These are phyloP conservation scores for Fusarium subtropicale DNA, from an alignment of 2,329 filamentous ascomycete species.

Conservation along the genomic window DNA sequence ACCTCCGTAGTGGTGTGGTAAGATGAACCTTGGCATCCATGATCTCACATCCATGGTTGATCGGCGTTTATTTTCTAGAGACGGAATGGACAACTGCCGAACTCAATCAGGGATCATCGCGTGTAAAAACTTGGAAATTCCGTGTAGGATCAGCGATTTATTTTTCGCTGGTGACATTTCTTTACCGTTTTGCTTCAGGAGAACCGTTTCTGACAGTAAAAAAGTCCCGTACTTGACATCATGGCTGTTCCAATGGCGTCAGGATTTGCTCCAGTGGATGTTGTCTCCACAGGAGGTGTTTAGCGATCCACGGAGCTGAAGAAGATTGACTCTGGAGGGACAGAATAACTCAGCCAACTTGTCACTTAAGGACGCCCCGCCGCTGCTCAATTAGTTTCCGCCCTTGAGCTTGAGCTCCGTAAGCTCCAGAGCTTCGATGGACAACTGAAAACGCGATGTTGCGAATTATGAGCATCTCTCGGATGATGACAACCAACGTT, in stretches of 20 bases:
- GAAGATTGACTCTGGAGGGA: background rate
- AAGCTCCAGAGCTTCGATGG: background rate
- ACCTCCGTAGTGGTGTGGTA: background rate
- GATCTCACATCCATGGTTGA: conserved; percentile 1
- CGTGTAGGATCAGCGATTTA: conserved; percentile 10
- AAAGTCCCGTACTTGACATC: background rate
- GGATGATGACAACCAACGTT: background rate
- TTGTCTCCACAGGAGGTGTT: background rate
- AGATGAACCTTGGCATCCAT: background rate
- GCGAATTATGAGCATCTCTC: background rate
- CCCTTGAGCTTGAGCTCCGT: background rate
- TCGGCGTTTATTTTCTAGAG: background rate
- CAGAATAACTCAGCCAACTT: background rate
- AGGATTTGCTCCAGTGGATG: background rate
- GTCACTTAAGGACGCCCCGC: background rate
- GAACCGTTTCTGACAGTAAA: background rate
- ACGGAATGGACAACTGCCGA: conserved; percentile 10
- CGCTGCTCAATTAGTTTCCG: background rate
- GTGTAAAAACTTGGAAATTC: background rate
- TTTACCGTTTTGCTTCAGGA: conserved; percentile 3
- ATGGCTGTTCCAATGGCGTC: conserved; percentile 1
- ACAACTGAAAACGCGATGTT: background rate
- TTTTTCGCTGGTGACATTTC: background rate
- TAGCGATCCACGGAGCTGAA: background rate
- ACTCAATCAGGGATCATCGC: conserved; percentile 11